Conservation (phyloP, 305 asterid species). For the Fraxinus latifolia region DNA sequence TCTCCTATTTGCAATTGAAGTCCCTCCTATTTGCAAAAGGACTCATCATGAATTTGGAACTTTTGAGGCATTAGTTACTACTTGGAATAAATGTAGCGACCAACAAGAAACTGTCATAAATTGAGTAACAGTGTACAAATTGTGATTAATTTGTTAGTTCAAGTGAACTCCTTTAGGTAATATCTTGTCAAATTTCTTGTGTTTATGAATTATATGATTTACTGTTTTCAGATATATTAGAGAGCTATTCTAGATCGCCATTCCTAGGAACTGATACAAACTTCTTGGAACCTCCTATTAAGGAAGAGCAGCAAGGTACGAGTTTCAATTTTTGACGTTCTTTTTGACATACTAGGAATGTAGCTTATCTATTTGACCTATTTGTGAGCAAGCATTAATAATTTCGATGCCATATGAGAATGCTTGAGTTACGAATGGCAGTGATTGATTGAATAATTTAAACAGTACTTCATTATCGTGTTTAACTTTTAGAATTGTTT, state of each 20-base stretch:
- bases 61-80: neutral
- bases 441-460: conserved; percentile 17
- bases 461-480: conserved; percentile 18
- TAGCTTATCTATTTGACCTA: neutral
- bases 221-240: conserved; percentile 30
- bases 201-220: conserved; percentile 13
- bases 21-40: neutral
- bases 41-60: neutral
- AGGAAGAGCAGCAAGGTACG: conserved; percentile 32
- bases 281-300: conserved; percentile 26
- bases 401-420: conserved; percentile 24
- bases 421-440: conserved; percentile 32
- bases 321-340: neutral
- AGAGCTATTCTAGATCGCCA: conserved; percentile 35
- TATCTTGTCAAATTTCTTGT: neutral
- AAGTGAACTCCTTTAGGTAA: neutral
- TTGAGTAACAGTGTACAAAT: neutral
- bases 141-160: neutral
- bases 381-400: conserved; percentile 29
- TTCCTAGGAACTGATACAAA: conserved; percentile 25
- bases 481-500: neutral
- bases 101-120: neutral
- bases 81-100: neutral
- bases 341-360: neutral
- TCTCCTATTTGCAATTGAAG: neutral